A percentile compares a stretch with the other conserved stretches of the same genome.
These are phyloP conservation scores for Leavenworthia alabamica DNA, from an alignment of 345 rosid species.

Conservation along the genomic window DNA sequence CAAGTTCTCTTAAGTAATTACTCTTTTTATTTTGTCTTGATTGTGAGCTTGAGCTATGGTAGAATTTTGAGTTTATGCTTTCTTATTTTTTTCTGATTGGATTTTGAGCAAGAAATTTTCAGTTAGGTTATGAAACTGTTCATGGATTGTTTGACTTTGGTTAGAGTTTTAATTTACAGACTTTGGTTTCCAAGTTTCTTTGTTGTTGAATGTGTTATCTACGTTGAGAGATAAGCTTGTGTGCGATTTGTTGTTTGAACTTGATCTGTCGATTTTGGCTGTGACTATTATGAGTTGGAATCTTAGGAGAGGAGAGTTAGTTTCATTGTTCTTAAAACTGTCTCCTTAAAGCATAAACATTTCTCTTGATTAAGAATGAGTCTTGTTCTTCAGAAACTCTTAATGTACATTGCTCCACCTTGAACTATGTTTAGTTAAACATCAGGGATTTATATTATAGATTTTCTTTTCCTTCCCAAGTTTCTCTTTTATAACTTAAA, in stretches of 20 bases:
- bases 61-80: not conserved
- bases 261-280: conserved; percentile 14
- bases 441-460: too few relatives aligned
- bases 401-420: too few relatives aligned
- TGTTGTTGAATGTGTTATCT: conserved; percentile 7
- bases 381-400: too few relatives aligned
- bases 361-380: too few relatives aligned
- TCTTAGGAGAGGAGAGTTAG: not conserved
- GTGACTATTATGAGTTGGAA: not conserved
- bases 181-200: not conserved
- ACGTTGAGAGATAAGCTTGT: not conserved
- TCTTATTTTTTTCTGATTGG: conserved; percentile 21
- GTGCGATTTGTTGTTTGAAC: not conserved
- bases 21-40: not conserved
- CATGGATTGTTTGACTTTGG: too few relatives aligned
- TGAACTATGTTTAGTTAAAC: too few relatives aligned
- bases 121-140: too few relatives aligned
- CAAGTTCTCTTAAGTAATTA: conserved; percentile 7
- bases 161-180: too few relatives aligned
- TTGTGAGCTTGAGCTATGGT: not conserved
- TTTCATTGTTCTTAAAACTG: too few relatives aligned
- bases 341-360: too few relatives aligned
- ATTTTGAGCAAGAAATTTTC: conserved; percentile 18
- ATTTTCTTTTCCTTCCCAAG: too few relatives aligned
- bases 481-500: too few relatives aligned